Evolutionary conservation across 305 asterid genomes (phyloP).

Genomic region (Andrographis paniculata): DNA sequence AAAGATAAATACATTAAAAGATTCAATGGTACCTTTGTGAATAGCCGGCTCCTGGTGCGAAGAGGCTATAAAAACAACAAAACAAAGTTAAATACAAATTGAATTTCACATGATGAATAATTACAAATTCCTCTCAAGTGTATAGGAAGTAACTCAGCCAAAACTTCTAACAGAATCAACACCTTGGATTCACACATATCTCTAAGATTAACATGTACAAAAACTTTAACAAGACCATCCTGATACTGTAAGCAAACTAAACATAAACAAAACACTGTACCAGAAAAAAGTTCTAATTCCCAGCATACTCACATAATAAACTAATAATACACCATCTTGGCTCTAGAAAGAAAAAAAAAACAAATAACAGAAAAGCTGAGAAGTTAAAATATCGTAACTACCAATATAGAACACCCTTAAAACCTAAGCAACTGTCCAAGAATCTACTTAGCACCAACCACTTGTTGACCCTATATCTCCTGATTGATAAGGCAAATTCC

Average conservation of each 20-base stretch:
- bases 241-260: background rate
- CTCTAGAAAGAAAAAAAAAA: no score
- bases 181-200: no score
- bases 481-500: background rate
- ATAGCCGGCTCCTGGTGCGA: conserved; percentile 64
- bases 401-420: conserved; percentile 6
- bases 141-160: background rate
- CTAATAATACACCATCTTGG: background rate
- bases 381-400: conserved; percentile 1
- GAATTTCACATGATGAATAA: no score
- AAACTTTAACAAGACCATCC: background rate
- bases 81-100: background rate
- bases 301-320: no score
- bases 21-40: conserved; percentile 58
- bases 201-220: no score
- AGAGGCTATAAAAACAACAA: conserved; percentile 55
- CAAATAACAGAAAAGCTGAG: no score
- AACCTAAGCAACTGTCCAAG: conserved; percentile 3
- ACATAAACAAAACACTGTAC: conserved; percentile 2
- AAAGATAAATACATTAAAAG: conserved; percentile 11
- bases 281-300: conserved; percentile 3
- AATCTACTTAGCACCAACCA: conserved; percentile 4
- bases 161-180: background rate
- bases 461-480: conserved; percentile 5
- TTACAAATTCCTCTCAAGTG: no score